Evolutionary conservation across 352 stramenopile species (phyloP).

Genomic region (Globisporangium echinulatum): DNA sequence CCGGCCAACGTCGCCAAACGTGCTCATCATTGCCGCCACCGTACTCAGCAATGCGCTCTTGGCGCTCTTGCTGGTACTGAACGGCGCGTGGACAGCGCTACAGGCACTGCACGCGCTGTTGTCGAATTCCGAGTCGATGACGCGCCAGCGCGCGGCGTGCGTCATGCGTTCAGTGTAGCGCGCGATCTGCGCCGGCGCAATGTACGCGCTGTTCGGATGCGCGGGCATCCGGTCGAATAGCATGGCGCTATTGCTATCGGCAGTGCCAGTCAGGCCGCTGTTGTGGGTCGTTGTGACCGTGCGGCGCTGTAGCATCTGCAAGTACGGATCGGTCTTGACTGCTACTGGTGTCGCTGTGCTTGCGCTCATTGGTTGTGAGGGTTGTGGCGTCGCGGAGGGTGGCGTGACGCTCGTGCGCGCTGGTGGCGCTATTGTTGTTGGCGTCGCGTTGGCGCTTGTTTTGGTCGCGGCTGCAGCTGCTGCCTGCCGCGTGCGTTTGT

Average conservation of each 20-base stretch:
- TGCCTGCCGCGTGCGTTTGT: constrained; percentile 34
- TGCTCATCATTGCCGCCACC: constrained; percentile 80
- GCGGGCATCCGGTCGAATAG: background rate
- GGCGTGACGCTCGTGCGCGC: constrained; percentile 2
- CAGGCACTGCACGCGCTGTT: constrained; percentile 45
- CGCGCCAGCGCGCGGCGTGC: constrained; percentile 54
- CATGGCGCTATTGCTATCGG: too few relatives aligned
- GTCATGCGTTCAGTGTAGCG: constrained; percentile 44
- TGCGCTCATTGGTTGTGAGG: too few relatives aligned
- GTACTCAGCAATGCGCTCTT: constrained; percentile 44
- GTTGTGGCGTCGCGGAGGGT: too few relatives aligned
- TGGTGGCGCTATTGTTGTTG: constrained; percentile 4
- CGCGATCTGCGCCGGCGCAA: constrained; percentile 36
- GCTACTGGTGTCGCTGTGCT: background rate
- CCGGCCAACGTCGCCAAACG: constrained; percentile 58
- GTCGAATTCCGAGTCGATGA: constrained; percentile 71
- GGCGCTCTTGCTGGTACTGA: constrained; percentile 23
- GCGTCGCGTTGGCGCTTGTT: background rate
- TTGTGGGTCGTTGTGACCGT: constrained; percentile 21
- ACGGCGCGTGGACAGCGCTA: constrained; percentile 35
- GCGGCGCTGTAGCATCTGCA: constrained; percentile 75
- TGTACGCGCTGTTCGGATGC: constrained; percentile 63
- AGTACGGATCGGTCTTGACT: constrained; percentile 59
- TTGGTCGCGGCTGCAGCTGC: constrained; percentile 9
- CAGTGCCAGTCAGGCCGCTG: too few relatives aligned